Conservation (phyloP, 1,139 yeast genomes). For the Diutina rugosa region DNA sequence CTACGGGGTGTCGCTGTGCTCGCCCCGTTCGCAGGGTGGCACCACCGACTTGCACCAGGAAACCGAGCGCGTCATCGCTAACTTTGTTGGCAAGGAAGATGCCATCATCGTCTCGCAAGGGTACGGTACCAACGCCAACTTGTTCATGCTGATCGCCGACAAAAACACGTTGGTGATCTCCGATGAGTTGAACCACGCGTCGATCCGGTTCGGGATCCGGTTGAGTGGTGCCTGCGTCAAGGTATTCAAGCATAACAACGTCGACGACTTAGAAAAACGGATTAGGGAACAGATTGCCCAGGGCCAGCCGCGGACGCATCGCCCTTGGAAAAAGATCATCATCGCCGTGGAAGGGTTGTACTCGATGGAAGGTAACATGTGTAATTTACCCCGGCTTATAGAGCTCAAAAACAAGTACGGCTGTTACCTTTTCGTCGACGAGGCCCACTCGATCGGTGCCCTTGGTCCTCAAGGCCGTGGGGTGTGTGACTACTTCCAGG, state of each 20-base stretch:
- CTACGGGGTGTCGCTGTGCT: constrained; percentile 70
- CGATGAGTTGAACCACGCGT: constrained; percentile 91
- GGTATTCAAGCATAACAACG: constrained; percentile 86
- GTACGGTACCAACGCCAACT: constrained; percentile 89
- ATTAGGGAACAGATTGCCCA: constrained; percentile 82
- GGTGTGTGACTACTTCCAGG: constrained; percentile 82
- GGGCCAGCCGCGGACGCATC: constrained; percentile 93
- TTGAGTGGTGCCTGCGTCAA: constrained; percentile 88
- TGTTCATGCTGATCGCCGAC: constrained; percentile 76
- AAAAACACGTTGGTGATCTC: constrained; percentile 82
- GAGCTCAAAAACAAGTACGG: constrained; percentile 76
- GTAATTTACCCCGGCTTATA: constrained; percentile 68
- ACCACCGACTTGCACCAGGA: constrained; percentile 62
- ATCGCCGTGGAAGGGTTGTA: constrained; percentile 93
- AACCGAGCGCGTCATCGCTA: constrained; percentile 70
- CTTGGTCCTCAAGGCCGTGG: constrained; percentile 92
- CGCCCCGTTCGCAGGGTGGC: constrained; percentile 66
- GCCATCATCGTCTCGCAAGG: constrained; percentile 87
- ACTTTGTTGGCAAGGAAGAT: constrained; percentile 85
- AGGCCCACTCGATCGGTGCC: constrained; percentile 98
- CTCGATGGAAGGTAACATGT: constrained; percentile 96
- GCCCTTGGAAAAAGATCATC: constrained; percentile 94
- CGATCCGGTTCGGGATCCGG: constrained; percentile 90
- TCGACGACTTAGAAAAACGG: constrained; percentile 66
- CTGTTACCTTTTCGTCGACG: constrained; percentile 85